Base-by-base conservation (phyloP, 495 filamentous ascomycete species). In the Annulohypoxylon bovei region DNA sequence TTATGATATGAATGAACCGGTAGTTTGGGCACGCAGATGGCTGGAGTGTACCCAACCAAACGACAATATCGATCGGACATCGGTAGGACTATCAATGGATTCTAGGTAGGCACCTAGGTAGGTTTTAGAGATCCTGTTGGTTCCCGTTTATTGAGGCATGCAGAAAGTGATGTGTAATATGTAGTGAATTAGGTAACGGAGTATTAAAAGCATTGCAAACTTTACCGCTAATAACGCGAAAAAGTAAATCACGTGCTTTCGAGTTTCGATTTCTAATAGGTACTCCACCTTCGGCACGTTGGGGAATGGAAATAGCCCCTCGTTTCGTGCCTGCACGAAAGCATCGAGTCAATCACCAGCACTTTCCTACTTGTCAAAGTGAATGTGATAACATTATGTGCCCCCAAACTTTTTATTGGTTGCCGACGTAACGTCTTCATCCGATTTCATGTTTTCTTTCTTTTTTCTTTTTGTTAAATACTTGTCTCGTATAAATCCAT, bases 241-340 rank as follows among this genome's bases (percentile, higher is more conserved):
- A 65, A 14, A 14, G 1, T 8, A 23, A 20, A 63, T 76, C 75
- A 76, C 72, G 75, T 76, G 75, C 14, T 68, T 70, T 76, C 75
- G 72, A 75, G 75, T 55, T 56, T 65, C 25, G 46, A 32, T 7
- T 18, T 64, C 46, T 50, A 50, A 53, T 53, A 30, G 27, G 27
- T 32, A 32, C 27, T 7, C 16, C n/a, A 53, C 25, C 16, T 9
- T n/a, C 20, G 49, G 49, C 49, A 53, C 49, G 49, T 7, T 53
- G 28, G 28, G 27, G 28, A 20, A 53, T 27, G 28, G 49, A 58
- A 35, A 33, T 20, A 66, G 50, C 68, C 68, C 68, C 68, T 52
- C 68, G 50, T 57, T 57, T 62, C 57, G 58, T 33, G 56, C 50
- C 25, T 49, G 30, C 32, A n/a, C 42, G 37, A 16, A 16, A 32